These are phyloP conservation scores for Cercophora newfieldiana DNA, from an alignment of 495 filamentous ascomycete genomes.

Conservation along the genomic window DNA sequence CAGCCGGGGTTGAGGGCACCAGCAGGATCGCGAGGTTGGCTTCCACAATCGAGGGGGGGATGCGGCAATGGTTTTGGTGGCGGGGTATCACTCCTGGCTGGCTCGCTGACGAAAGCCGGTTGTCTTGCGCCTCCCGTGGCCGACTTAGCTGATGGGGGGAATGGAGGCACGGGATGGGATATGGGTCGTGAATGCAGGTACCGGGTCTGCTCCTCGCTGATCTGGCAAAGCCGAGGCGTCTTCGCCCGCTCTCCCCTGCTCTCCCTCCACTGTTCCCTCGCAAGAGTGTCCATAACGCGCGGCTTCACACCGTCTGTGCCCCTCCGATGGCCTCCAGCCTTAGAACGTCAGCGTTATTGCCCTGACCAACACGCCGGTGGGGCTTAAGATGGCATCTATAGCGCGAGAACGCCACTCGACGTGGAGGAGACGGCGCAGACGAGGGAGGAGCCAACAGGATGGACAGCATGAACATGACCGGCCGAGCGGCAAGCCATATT, in stretches of 20 bases:
- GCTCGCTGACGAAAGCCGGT: not conserved
- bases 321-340: constrained; percentile 22
- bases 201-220: constrained; percentile 17
- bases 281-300: not conserved
- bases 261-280: not conserved
- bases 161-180: constrained; percentile 1
- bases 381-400: constrained; percentile 28
- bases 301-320: not conserved
- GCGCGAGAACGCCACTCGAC: constrained; percentile 17
- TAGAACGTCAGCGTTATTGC: constrained; percentile 23
- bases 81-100: not conserved
- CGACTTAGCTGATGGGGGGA: not conserved
- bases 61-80: constrained; percentile 14
- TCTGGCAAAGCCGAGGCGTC: constrained; percentile 11
- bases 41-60: not conserved
- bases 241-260: constrained; percentile 5
- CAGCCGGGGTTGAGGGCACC: constrained; percentile 10
- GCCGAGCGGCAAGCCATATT: constrained; percentile 25
- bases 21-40: not conserved
- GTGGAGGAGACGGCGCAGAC: constrained; percentile 9
- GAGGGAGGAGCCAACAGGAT: constrained; percentile 18
- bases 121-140: not conserved
- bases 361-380: constrained; percentile 20
- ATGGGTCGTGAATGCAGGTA: constrained; percentile 19
- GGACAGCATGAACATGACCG: constrained; percentile 26